phyloP scores from a whole-genome alignment of 495 filamentous ascomycete genomes.

The Corynascus novoguineensis region DNA sequence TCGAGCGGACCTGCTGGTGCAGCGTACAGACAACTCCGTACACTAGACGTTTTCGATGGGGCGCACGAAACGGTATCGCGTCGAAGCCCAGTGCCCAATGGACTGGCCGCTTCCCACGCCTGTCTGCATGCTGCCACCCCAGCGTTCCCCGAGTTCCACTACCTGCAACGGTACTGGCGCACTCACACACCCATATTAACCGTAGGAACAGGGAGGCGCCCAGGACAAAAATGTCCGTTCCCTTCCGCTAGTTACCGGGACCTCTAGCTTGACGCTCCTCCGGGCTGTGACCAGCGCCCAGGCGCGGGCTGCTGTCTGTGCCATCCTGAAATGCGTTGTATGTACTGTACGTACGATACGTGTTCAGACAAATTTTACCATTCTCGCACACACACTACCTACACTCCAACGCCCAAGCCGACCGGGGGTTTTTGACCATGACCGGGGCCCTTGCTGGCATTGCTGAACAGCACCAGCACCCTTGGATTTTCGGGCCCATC shows the following conservation, averaged over 20 bases:
- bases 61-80: slow-evolving; percentile 15
- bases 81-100: slow-evolving; percentile 14
- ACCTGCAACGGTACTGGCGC: slow-evolving; percentile 22
- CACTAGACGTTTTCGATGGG: background rate
- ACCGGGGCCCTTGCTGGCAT: slow-evolving; percentile 29
- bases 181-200: slow-evolving; percentile 25
- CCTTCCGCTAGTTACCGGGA: slow-evolving; percentile 15
- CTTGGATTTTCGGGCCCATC: slow-evolving; percentile 33
- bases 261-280: slow-evolving; percentile 1
- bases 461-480: slow-evolving; percentile 17
- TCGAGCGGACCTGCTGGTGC: too few relatives aligned
- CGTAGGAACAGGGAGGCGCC: slow-evolving; percentile 22
- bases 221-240: slow-evolving; percentile 19
- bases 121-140: slow-evolving; percentile 14
- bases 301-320: background rate
- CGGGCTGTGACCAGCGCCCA: background rate
- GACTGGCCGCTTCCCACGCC: background rate
- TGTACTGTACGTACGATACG: too few relatives aligned
- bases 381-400: background rate
- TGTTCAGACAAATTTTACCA: background rate
- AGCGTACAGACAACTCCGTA: too few relatives aligned
- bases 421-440: slow-evolving; percentile 20
- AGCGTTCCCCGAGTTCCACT: slow-evolving; percentile 7
- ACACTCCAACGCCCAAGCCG: slow-evolving; percentile 18
- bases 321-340: too few relatives aligned